Evolutionary conservation across 495 filamentous ascomycete genomes (phyloP).

Genomic region (Penicillium herquei): DNA sequence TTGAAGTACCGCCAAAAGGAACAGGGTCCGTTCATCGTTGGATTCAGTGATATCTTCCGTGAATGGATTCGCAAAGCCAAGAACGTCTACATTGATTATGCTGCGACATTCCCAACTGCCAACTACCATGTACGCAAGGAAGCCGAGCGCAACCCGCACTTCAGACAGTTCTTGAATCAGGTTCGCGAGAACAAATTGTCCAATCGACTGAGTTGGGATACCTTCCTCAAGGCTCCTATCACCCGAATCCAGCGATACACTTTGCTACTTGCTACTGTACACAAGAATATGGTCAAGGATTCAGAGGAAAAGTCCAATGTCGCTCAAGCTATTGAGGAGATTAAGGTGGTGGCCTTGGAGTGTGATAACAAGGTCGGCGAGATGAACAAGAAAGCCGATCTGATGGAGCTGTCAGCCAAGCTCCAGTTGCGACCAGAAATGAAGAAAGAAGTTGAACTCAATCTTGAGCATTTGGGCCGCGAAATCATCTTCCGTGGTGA

Average conservation of each 20-base stretch:
- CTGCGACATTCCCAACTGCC: constrained; percentile 81
- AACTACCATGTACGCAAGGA: constrained; percentile 82
- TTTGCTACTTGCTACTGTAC: constrained; percentile 76
- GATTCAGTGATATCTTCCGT: constrained; percentile 95
- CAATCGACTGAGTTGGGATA: constrained; percentile 87
- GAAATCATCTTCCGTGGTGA: constrained; percentile 88
- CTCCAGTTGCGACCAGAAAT: constrained; percentile 82
- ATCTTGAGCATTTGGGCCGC: constrained; percentile 86
- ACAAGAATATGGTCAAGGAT: constrained; percentile 79
- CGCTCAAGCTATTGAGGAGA: constrained; percentile 86
- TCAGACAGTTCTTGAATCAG: constrained; percentile 80
- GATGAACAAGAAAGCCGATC: constrained; percentile 84
- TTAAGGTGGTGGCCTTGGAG: constrained; percentile 85
- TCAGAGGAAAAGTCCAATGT: constrained; percentile 90
- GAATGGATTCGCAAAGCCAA: constrained; percentile 98
- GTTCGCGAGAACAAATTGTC: constrained; percentile 77
- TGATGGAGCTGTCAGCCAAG: constrained; percentile 80
- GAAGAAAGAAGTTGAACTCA: constrained; percentile 78
- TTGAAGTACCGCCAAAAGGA: constrained; percentile 97
- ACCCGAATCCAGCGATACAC: constrained; percentile 90
- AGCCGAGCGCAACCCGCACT: constrained; percentile 77
- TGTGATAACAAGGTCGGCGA: constrained; percentile 95
- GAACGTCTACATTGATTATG: constrained; percentile 86
- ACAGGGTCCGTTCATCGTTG: constrained; percentile 89
- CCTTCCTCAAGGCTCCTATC: constrained; percentile 89